Evolutionary conservation across 2,329 filamentous ascomycete species (phyloP).

Genomic region (Coccinonectria pachysandricola): DNA sequence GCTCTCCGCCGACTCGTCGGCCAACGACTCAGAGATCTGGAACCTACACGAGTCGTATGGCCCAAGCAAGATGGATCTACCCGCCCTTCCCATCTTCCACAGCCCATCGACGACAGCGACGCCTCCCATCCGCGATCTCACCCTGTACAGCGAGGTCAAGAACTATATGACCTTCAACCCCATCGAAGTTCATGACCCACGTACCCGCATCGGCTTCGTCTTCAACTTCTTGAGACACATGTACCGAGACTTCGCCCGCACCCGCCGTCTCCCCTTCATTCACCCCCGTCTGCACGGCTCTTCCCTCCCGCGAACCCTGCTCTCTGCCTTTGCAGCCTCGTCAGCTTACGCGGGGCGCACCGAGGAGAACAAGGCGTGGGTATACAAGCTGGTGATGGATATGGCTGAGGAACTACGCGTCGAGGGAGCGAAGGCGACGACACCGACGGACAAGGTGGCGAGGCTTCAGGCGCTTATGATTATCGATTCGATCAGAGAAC

Average conservation of each 20-base stretch:
- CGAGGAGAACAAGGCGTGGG: conserved; percentile 27
- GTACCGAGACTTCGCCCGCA: conserved; percentile 25
- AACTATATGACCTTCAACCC: conserved; percentile 19
- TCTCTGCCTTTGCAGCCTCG: conserved; percentile 30
- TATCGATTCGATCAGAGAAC: conserved; percentile 31
- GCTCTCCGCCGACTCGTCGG: conserved; percentile 18
- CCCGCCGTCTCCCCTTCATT: conserved; percentile 30
- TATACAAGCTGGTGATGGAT: conserved; percentile 29
- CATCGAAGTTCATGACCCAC: conserved; percentile 26
- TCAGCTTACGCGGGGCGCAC: conserved; percentile 29
- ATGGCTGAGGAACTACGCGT: conserved; percentile 26
- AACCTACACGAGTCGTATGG: conserved; percentile 14
- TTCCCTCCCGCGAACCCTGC: conserved; percentile 28
- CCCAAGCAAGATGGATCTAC: conserved; percentile 22
- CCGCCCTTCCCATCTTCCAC: conserved; percentile 20
- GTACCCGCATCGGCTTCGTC: conserved; percentile 25
- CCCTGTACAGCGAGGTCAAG: conserved; percentile 14
- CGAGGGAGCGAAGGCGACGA: conserved; percentile 22
- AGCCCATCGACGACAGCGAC: conserved; percentile 11
- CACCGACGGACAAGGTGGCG: conserved; percentile 29
- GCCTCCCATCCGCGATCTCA: conserved; percentile 21
- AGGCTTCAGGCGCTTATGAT: conserved; percentile 33
- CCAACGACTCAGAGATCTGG: conserved; percentile 17
- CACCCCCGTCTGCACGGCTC: conserved; percentile 32
- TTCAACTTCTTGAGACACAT: conserved; percentile 23